Evolutionary conservation across 192 early-diverging fungal species (phyloP).

Genomic region (Coemansia sp.): DNA sequence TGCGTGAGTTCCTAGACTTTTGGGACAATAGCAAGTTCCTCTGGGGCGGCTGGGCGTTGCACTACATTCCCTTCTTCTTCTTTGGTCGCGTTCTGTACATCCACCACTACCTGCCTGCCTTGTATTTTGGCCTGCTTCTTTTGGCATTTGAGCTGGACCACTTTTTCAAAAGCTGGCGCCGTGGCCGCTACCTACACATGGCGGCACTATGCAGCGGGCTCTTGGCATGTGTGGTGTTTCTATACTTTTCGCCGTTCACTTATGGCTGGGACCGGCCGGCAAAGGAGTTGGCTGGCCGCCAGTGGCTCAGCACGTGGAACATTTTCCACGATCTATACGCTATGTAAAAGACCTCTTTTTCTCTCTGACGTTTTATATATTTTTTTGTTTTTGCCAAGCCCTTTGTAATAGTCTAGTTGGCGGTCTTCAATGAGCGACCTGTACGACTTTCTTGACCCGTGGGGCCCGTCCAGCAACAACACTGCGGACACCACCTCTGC

Average conservation of each 20-base stretch:
- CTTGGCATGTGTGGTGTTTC: constrained; percentile 33
- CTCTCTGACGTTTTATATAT: constrained; percentile 6
- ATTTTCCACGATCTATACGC: constrained; percentile 55
- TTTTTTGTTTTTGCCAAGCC: background rate
- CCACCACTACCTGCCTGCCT: constrained; percentile 92
- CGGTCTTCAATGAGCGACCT: constrained; percentile 52
- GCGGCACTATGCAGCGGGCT: constrained; percentile 35
- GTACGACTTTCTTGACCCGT: constrained; percentile 54
- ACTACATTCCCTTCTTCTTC: constrained; percentile 89
- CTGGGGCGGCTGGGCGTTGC: constrained; percentile 77
- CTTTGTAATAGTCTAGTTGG: background rate
- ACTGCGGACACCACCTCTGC: background rate
- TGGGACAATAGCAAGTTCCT: constrained; percentile 74
- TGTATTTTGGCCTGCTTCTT: constrained; percentile 77
- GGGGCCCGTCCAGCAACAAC: constrained; percentile 32
- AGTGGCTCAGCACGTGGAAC: constrained; percentile 81
- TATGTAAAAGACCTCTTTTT: constrained; percentile 10
- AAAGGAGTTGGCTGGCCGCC: constrained; percentile 53
- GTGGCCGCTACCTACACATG: constrained; percentile 58
- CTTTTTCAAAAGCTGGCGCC: constrained; percentile 56
- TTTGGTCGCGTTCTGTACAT: constrained; percentile 91
- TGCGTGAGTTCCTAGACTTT: constrained; percentile 55
- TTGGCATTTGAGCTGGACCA: constrained; percentile 76
- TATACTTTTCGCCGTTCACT: constrained; percentile 74
- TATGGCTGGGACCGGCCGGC: constrained; percentile 76